Evolutionary conservation across 2,329 filamentous ascomycete genomes (phyloP).

Genomic region (Ophiostoma sp.): DNA sequence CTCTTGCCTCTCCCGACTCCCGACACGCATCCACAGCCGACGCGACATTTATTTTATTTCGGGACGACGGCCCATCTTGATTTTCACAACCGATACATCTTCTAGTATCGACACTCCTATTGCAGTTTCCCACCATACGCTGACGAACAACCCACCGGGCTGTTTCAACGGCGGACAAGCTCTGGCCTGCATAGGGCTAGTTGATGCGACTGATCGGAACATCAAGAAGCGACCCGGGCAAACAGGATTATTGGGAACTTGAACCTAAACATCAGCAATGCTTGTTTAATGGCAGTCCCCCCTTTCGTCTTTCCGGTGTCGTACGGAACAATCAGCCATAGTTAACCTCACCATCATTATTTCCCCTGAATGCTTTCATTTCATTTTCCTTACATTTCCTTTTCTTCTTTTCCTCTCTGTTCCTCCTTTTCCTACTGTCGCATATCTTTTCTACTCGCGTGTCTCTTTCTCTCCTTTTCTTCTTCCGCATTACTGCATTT

Average conservation of each 20-base stretch:
- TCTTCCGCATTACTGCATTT: background rate
- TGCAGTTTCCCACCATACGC: background rate
- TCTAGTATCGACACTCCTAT: background rate
- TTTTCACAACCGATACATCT: background rate
- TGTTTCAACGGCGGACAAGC: background rate
- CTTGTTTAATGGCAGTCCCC: background rate
- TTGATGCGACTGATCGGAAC: background rate
- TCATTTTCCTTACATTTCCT: background rate
- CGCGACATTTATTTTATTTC: background rate
- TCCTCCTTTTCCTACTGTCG: background rate
- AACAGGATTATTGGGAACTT: background rate
- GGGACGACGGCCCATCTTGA: background rate
- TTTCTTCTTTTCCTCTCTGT: background rate
- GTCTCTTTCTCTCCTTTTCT: background rate
- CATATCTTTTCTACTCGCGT: background rate
- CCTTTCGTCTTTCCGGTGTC: background rate
- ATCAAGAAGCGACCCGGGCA: slow-evolving; percentile 12
- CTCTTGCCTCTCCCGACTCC: background rate
- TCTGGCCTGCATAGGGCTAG: background rate
- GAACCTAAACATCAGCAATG: background rate
- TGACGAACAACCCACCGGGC: background rate
- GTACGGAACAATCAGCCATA: slow-evolving; percentile 15
- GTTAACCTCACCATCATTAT: background rate
- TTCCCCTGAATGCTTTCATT: background rate
- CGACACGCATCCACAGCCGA: background rate